A percentile compares a stretch with the other conserved stretches of the same genome.
Conservation (phyloP, 139 green algal species). For the Chlorella sorokiniana region DNA sequence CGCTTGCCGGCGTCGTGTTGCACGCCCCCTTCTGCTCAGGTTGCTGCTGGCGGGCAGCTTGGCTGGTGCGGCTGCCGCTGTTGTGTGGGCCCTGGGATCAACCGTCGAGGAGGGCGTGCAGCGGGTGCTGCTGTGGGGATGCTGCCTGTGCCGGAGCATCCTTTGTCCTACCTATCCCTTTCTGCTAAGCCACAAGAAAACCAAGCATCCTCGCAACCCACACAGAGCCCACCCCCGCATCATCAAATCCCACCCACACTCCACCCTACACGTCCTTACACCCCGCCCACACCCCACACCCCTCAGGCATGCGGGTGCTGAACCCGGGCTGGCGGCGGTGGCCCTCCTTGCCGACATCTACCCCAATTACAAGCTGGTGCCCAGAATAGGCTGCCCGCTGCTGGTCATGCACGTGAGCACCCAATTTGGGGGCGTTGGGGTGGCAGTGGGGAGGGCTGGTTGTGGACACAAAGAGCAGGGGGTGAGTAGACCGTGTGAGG, state of each 20-base stretch:
- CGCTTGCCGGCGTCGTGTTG: conserved; percentile 82
- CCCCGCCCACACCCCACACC: not conserved
- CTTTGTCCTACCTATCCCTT: too few relatives aligned
- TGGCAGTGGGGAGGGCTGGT: too few relatives aligned
- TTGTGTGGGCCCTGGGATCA: not conserved
- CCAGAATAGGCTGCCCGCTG: conserved; percentile 60
- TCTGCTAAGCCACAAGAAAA: too few relatives aligned
- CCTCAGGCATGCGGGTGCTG: conserved; percentile 82
- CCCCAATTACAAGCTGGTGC: conserved; percentile 75
- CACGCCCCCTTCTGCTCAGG: conserved; percentile 87
- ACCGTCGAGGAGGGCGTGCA: too few relatives aligned
- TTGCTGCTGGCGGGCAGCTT: not conserved
- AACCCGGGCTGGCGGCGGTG: conserved; percentile 77
- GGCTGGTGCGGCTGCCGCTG: not conserved
- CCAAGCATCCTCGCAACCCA: too few relatives aligned
- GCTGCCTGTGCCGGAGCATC: too few relatives aligned
- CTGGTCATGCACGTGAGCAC: conserved; percentile 80
- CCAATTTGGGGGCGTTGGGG: too few relatives aligned
- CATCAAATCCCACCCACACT: too few relatives aligned
- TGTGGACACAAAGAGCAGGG: too few relatives aligned
- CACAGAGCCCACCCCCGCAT: too few relatives aligned
- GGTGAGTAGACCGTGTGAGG: not conserved
- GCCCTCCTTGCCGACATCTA: conserved; percentile 83
- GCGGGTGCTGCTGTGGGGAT: too few relatives aligned
- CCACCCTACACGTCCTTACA: too few relatives aligned